These are phyloP conservation scores for Rhodotorula sp. DNA, from an alignment of 1,284 basidiomycete genomes.

Conservation along the genomic window DNA sequence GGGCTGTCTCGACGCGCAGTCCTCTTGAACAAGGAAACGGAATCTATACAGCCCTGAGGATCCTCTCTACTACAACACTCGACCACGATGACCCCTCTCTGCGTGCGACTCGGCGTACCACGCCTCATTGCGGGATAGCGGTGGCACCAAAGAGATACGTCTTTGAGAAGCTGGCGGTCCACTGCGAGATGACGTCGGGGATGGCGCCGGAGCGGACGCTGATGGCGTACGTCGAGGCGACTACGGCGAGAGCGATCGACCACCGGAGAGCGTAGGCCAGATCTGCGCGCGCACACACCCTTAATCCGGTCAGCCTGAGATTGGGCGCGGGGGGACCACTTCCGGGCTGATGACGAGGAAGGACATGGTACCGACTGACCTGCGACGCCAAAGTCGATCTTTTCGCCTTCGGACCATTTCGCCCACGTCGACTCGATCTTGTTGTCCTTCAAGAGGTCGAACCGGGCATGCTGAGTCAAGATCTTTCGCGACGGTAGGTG, in stretches of 20 bases:
- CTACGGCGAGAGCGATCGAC: constrained; percentile 18
- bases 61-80: neutral
- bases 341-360: no score
- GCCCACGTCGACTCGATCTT: constrained; percentile 44
- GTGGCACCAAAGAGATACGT: constrained; percentile 6
- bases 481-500: constrained; percentile 45
- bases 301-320: neutral
- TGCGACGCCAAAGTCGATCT: constrained; percentile 38
- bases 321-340: no score
- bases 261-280: constrained; percentile 25
- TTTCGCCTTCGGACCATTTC: constrained; percentile 46
- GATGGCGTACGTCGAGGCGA: constrained; percentile 22
- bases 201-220: constrained; percentile 19
- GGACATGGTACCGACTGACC: constrained; percentile 39
- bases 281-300: constrained; percentile 8
- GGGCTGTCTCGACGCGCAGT: no score
- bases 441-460: constrained; percentile 22
- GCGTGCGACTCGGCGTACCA: neutral
- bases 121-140: no score
- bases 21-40: neutral
- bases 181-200: constrained; percentile 16
- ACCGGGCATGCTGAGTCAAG: constrained; percentile 44
- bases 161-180: constrained; percentile 12
- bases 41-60: neutral
- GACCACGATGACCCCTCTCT: no score